Base-by-base conservation (phyloP, 2,329 filamentous ascomycete genomes). In the Aspergillus ochraceoroseus region DNA sequence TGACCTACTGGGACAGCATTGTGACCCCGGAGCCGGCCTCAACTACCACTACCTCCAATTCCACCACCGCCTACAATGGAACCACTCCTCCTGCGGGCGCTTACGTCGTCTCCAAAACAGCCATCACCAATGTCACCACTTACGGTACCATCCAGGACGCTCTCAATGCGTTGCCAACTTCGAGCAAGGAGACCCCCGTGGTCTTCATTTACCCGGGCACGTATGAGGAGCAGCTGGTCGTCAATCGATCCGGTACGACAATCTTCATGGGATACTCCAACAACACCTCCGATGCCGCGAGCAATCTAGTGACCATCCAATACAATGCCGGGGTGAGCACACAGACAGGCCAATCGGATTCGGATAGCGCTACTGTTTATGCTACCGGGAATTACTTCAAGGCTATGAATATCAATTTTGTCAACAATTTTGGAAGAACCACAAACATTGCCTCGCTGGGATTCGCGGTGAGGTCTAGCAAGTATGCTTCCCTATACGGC, bases 391-490 rank as follows among this genome's bases (percentile, higher is more conserved):
- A 67, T 38, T 64, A 66, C 51, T 63, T 67, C 41, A 56, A 63
- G 30, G 62, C 60, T 0, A 59, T 60, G 47, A 68, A 67, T 42
- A 62, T 67, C 49, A 66, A 68, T 41, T 66, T 68, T 38, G 51
- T 56, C 17, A 68, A 68, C 47, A 61, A 58, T 15, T 61, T 60
- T 38, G 64, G 63, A 13, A 66, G 59, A 0, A 48, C 57, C 26
- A 54, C 66, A 37, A 52, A 64, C 42, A 63, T 63, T 28, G 65
- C 65, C 12, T 63, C 63, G 0, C 57, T 67, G 4, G 65, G 63
- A 4, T 68, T 67, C 26, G 65, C 59, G n/a, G 62, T 67, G 25
- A 56, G 63, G 50, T 65, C 62, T 34, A 67, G 62, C 57, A 67
- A 66, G 51, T 67, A 61, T 41, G 64, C 64, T 13, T 58, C 57